A percentile compares a stretch with the other conserved stretches of the same genome.
Conservation (phyloP, 768 basidiomycete genomes). For the Podaxis carcinomalis region DNA sequence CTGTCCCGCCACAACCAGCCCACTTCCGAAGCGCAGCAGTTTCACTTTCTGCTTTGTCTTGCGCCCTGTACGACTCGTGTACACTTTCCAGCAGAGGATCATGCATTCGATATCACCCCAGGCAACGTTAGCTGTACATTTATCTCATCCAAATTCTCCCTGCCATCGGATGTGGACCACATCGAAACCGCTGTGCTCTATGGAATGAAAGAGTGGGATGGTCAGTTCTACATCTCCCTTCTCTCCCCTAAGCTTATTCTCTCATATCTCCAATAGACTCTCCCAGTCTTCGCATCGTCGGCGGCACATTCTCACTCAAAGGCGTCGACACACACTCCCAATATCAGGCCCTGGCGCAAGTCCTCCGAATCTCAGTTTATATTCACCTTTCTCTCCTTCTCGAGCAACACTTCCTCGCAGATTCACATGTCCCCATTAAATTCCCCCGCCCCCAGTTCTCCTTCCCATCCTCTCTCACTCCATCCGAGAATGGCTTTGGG, state of each 20-base stretch:
- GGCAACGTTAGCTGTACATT: slow-evolving; percentile 43
- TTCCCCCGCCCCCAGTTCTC: slow-evolving; percentile 32
- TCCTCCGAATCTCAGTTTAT: slow-evolving; percentile 51
- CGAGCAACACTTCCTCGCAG: slow-evolving; percentile 52
- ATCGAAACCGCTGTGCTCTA: slow-evolving; percentile 35
- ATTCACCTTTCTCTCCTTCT: slow-evolving; percentile 54
- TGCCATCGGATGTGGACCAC: slow-evolving; percentile 29
- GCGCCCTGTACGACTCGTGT: slow-evolving; percentile 31
- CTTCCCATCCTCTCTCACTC: slow-evolving; percentile 22
- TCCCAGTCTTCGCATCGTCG: slow-evolving; percentile 34
- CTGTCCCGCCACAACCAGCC: slow-evolving; percentile 17
- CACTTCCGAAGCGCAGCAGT: slow-evolving; percentile 23
- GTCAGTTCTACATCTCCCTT: slow-evolving; percentile 26
- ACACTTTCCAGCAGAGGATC: slow-evolving; percentile 30
- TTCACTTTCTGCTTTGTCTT: slow-evolving; percentile 51
- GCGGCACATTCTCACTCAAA: slow-evolving; percentile 57
- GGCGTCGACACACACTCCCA: slow-evolving; percentile 39
- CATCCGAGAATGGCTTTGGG: background rate
- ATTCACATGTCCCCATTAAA: slow-evolving; percentile 45
- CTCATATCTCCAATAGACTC: background rate
- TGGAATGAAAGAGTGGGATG: slow-evolving; percentile 48
- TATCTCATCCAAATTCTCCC: slow-evolving; percentile 29
- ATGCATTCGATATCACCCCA: slow-evolving; percentile 35
- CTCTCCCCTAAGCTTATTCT: background rate
- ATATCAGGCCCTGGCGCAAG: slow-evolving; percentile 37